Evolutionary conservation across 2,329 filamentous ascomycete genomes (phyloP).

Genomic region (Aspergillus sp.): DNA sequence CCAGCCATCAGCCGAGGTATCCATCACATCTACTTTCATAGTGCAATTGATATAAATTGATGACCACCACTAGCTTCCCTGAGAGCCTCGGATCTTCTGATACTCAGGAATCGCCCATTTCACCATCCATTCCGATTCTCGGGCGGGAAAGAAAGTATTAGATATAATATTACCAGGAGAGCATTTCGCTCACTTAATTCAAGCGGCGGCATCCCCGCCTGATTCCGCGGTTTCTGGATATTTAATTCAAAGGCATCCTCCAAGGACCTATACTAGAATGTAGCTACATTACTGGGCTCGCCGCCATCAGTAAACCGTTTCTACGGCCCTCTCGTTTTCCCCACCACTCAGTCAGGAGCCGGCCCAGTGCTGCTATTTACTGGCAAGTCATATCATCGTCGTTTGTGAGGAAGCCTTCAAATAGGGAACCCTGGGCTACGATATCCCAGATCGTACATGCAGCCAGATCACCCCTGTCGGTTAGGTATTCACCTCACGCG

Average conservation of each 20-base stretch:
- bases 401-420: not conserved
- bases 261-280: not conserved
- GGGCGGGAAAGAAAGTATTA: conserved; percentile 23
- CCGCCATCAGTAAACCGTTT: not conserved
- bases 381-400: not conserved
- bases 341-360: not conserved
- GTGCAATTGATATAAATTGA: too few species aligned
- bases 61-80: too few species aligned
- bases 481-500: too few species aligned
- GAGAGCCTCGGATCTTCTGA: not conserved
- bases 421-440: not conserved
- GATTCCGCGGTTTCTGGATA: not conserved
- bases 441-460: not conserved
- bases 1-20: too few species aligned
- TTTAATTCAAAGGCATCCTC: not conserved
- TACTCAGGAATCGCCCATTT: conserved; percentile 23
- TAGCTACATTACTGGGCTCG: not conserved
- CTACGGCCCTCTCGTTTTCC: not conserved
- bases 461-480: too few species aligned
- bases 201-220: too few species aligned
- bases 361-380: not conserved
- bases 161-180: conserved; percentile 19
- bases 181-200: conserved; percentile 15
- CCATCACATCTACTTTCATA: too few species aligned
- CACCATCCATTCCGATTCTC: conserved; percentile 25